A percentile compares a stretch with the other conserved stretches of the same genome.
These are phyloP conservation scores for Xylariaceae sp. DNA, from an alignment of 2,329 filamentous ascomycete genomes.

Conservation along the genomic window DNA sequence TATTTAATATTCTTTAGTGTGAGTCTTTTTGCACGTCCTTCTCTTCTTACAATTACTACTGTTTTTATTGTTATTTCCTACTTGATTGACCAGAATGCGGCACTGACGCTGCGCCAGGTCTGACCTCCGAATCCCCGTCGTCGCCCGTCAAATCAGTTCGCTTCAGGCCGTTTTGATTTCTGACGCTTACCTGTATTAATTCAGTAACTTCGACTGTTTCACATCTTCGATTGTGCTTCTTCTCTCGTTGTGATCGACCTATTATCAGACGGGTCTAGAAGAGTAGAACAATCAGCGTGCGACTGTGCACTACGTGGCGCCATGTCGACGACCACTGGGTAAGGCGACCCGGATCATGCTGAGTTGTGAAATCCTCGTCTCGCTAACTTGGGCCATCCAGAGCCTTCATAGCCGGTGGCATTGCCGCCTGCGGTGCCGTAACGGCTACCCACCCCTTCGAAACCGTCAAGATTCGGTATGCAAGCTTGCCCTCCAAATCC, in stretches of 20 bases:
- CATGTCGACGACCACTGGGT: constrained; percentile 33
- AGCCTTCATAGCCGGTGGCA: constrained; percentile 90
- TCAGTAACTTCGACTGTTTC: too few relatives aligned
- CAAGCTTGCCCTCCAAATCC: constrained; percentile 8
- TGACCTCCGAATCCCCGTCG: too few relatives aligned
- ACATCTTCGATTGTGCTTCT: too few relatives aligned
- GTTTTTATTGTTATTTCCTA: too few relatives aligned
- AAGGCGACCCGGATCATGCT: constrained; percentile 7
- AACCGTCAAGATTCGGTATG: constrained; percentile 94
- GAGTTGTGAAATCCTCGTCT: not conserved
- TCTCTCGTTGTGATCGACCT: too few relatives aligned
- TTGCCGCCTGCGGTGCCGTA: constrained; percentile 94
- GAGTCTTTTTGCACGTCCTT: not conserved
- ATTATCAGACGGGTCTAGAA: not conserved
- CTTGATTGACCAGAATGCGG: too few relatives aligned
- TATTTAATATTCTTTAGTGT: not conserved
- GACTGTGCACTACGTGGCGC: constrained; percentile 16
- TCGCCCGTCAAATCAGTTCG: too few relatives aligned
- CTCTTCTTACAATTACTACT: not conserved
- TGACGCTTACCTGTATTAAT: too few relatives aligned
- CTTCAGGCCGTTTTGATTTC: too few relatives aligned
- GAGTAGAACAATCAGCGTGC: constrained; percentile 15
- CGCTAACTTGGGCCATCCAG: constrained; percentile 36
- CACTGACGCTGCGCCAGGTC: too few relatives aligned
- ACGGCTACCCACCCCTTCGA: constrained; percentile 98